Percentiles rank a stretch among this genome's conserved stretches.
Conservation (phyloP, 2,329 filamentous ascomycete genomes). For the Penicillium crustosum region DNA sequence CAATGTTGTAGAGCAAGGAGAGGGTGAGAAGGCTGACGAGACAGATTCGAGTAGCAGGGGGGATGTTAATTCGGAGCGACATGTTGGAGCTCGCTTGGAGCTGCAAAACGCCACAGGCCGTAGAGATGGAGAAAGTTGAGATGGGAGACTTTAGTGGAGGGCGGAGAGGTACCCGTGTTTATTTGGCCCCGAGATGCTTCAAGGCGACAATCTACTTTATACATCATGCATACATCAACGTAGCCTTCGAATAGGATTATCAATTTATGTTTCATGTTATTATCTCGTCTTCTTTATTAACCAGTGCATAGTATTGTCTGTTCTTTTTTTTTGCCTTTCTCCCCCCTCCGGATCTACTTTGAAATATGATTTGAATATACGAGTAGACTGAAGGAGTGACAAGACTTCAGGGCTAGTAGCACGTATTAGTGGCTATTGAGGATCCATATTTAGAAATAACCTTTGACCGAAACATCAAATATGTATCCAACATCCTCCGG, state of each 20-base stretch:
- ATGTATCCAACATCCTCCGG: background rate
- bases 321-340: background rate
- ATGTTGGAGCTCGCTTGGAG: constrained; percentile 49
- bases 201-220: background rate
- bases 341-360: too few relatives aligned
- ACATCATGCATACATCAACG: background rate
- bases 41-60: constrained; percentile 81
- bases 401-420: background rate
- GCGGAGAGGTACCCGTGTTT: constrained; percentile 6
- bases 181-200: background rate
- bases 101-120: constrained; percentile 5
- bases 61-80: constrained; percentile 85
- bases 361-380: too few relatives aligned
- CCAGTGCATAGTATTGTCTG: fast-evolving
- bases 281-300: background rate
- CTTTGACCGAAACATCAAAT: too few relatives aligned
- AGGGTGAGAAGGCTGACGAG: constrained; percentile 73
- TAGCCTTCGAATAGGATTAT: background rate
- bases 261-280: background rate
- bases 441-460: background rate
- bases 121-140: constrained; percentile 10
- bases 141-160: constrained; percentile 6
- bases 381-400: too few relatives aligned
- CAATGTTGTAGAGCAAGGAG: constrained; percentile 74
- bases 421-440: background rate